Base-by-base conservation (phyloP, 345 rosid species). In the Streptanthus diversifolius region DNA sequence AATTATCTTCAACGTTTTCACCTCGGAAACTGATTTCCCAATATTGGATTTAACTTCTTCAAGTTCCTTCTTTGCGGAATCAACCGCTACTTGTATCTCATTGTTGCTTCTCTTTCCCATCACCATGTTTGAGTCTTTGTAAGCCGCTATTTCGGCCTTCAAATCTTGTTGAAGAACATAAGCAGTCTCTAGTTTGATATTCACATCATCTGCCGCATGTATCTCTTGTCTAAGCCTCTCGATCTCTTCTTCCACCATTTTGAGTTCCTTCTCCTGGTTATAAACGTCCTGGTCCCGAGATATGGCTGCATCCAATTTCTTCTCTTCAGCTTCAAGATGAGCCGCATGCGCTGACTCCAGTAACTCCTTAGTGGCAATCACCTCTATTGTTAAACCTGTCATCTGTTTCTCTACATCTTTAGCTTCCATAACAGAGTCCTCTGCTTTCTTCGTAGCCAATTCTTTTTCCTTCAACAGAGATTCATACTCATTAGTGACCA, bases 291-390 rank as follows among this genome's bases (percentile, higher is more conserved):
- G 91, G 64, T 95, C 99, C 59, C 79, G 81, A 53, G 83, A 90
- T 89, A 89, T 82, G 52, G 84, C 87, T 13, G 90, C 93, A 32
- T 87, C 87, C 2, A 87, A 68, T 73, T 89, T 88, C 64, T 83
- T 88, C 36, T 88, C 95, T 77, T 95, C 95, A 3, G 97, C 96
- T 79, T 91, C 96, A 51, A 95, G 74, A 81, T 89, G 91, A 11
- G 90, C 82, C 14, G 93, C 88, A 49, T 90, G 97, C 10, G 96
- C 97, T 32, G 92, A 88, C 80, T 89, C 91, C 44, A 95, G 67
- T 37, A 89, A 74, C 80, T 91, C 92, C 79, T 90, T 91, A 1
- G 90, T 72, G 8, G 89, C 83, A 60, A 95, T 85, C 43, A 95
- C 51, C 82, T 91, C 95, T 68, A 91, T 91, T 0, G 89, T 84